These are phyloP conservation scores for Kalmanozyma brasiliensis DNA, from an alignment of 1,284 basidiomycete species.

Conservation along the genomic window DNA sequence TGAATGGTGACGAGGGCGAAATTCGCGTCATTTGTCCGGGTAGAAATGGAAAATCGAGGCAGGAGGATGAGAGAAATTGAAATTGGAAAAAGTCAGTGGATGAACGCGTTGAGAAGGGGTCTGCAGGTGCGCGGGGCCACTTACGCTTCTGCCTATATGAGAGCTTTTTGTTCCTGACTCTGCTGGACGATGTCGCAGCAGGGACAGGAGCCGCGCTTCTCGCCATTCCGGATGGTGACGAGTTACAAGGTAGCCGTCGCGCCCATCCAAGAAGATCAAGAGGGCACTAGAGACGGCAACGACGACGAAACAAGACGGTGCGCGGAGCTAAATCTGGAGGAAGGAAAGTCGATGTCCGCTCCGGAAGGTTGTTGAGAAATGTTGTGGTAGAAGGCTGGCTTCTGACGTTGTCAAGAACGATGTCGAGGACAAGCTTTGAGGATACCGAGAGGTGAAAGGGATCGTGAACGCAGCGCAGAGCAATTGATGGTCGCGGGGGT, in stretches of 20 bases:
- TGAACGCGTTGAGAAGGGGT: conserved; percentile 9
- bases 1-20: conserved; percentile 16
- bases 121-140: conserved; percentile 8
- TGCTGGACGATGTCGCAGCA: conserved; percentile 56
- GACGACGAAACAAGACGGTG: conserved; percentile 4
- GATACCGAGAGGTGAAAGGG: conserved; percentile 1
- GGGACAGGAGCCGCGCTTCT: conserved; percentile 49
- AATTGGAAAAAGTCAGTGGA: conserved; percentile 2
- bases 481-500: conserved; percentile 19
- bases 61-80: conserved; percentile 14
- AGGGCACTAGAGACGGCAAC: conserved; percentile 26
- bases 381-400: neutral
- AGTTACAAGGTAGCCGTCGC: conserved; percentile 39
- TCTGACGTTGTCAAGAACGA: neutral
- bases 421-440: neutral
- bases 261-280: conserved; percentile 43
- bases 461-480: conserved; percentile 4
- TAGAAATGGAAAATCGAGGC: conserved; percentile 6
- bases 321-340: conserved; percentile 10
- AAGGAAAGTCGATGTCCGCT: conserved; percentile 33
- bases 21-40: conserved; percentile 2
- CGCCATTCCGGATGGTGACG: conserved; percentile 51
- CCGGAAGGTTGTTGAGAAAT: conserved; percentile 12
- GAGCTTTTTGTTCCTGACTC: conserved; percentile 63
- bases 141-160: conserved; percentile 59